Base-by-base conservation (phyloP, 2,329 filamentous ascomycete species). In the Plenodomus lindquistii region DNA sequence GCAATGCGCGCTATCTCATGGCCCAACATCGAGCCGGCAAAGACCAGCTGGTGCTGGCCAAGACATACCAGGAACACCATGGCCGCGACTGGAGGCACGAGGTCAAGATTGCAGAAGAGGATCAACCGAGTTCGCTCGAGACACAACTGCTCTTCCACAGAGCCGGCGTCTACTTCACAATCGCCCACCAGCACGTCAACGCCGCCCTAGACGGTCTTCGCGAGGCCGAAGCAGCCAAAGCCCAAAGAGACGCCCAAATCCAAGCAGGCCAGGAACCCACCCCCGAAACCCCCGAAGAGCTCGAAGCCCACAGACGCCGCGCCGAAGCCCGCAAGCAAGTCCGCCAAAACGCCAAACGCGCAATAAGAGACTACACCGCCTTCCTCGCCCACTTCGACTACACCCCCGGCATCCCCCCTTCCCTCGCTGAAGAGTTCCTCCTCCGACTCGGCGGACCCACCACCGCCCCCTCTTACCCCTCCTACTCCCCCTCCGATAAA, bases 321-420 rank as follows among this genome's bases (percentile, higher is more conserved):
- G 70, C 83, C 19, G 84, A 87, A 54, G 81, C 82, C 37, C 81
- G 87, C 37, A 91, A 88, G 68, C 73, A 81, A 20, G 86, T 93
- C 57, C 88, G 89, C 60, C 79, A 80, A 1, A 85, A 87, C 70
- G 89, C 89, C 3, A 92, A 89, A 70, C 82, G 85, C 46, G 89
- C 89, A 1, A 73, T 94, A 18, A 81, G 86, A 50, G 89, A 94
- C 72, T 91, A 88, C 66, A 77, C 85, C 60, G 77, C 81, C 18
- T 94, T 89, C 65, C 75, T 95, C 34, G 83, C 84, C 1, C 78
- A 85, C 50, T 85, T 94, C 54, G 87, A 94, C 62, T 94, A 94
- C 71, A 88, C 89, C 0, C 88, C 89, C 0, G 82, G 88, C 40
- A 71, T 89, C 36, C 81, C 86, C 7, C 72, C 81, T 37, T 80